Base-by-base conservation (phyloP, 176 grass and related monocot species). In the Pharus latifolius region DNA sequence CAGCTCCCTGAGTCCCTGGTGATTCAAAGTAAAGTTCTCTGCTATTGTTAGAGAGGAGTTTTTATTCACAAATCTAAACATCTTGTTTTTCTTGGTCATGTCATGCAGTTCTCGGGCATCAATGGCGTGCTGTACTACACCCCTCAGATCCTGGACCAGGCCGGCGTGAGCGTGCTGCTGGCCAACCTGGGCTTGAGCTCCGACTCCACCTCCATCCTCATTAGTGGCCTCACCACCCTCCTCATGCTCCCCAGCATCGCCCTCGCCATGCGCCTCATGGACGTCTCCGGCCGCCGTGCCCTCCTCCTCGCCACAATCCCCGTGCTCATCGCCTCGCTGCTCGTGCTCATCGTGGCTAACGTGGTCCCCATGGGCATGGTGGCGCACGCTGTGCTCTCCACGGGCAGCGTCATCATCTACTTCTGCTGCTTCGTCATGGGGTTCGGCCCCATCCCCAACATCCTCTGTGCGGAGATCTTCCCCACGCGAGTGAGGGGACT, bases 71-170 rank as follows among this genome's bases (percentile, higher is more conserved):
- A n/a, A n/a, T n/a, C n/a, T n/a, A n/a, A n/a, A n/a, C 35, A 38
- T 38, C 35, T 9, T 38, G 35, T 5, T 38, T 38, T 5, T 38
- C 35, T 38, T 38, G 35, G n/a, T n/a, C n/a, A 38, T 38, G 8
- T 38, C 6, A 4, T 52, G 18, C 54, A 90, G 89, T 92, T 97
- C 48, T 87, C 94, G 0, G 94, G 94, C 31, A 96, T 96, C 49
- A 96, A 92, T 1, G 92, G 88, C 6, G 92, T 96, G 40, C 62
- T 96, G 3, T 96, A 92, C 69, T 97, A 97, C 86, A 97, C 93
- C 0, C 93, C 93, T 0, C 93, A 97, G 69, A 97, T 97, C 50
- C 78, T 92, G 1, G 80, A 92, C 43, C 94, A 97, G 71, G 93
- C 89, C 1, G 93, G 89, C 2, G 93, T 97, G 12, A 85, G 74